These are phyloP conservation scores for Rhizomucor miehei DNA, from an alignment of 371 early-diverging fungal species.

Conservation along the genomic window DNA sequence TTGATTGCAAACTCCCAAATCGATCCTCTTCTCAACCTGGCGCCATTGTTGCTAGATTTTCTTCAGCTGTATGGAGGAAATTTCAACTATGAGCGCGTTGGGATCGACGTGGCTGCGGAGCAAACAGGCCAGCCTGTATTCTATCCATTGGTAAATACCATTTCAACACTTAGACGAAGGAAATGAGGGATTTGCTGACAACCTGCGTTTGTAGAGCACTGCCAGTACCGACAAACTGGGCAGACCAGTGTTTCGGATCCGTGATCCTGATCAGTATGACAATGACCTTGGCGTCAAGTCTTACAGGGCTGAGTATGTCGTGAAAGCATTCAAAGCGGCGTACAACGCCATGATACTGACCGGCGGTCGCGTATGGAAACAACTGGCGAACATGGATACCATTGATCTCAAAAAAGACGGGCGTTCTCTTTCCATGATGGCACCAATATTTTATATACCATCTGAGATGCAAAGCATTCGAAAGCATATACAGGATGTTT, in stretches of 20 bases:
- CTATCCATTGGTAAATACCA: conserved; percentile 48
- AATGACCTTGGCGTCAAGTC: conserved; percentile 61
- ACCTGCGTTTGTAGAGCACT: not conserved
- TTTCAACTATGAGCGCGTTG: conserved; percentile 71
- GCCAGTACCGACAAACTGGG: not conserved
- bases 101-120: conserved; percentile 61
- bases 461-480: not conserved
- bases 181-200: not conserved
- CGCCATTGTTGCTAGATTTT: conserved; percentile 90
- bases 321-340: conserved; percentile 19
- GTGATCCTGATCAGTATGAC: conserved; percentile 57
- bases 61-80: conserved; percentile 91
- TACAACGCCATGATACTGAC: conserved; percentile 19
- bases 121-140: conserved; percentile 28
- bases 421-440: not conserved
- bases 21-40: conserved; percentile 76
- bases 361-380: conserved; percentile 1
- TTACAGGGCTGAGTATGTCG: conserved; percentile 17
- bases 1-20: conserved; percentile 65
- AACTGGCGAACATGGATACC: not conserved
- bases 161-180: not conserved
- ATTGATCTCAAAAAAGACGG: not conserved
- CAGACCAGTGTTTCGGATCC: conserved; percentile 40
- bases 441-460: not conserved
- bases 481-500: too few relatives aligned